Base-by-base conservation (phyloP, 1,284 basidiomycete species). In the Ustilago esculenta region DNA sequence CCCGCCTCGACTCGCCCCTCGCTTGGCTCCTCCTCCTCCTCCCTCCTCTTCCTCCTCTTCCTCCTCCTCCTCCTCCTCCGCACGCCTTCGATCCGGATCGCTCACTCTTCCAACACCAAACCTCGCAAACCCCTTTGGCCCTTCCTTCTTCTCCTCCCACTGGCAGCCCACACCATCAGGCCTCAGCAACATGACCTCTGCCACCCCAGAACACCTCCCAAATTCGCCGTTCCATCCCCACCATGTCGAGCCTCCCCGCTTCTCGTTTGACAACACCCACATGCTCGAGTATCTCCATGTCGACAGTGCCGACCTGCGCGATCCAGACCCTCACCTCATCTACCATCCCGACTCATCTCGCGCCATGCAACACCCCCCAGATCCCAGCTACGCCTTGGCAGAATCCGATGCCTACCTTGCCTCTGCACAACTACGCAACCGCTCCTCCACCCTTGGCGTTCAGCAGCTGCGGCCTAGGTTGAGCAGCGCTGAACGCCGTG, bases 271-370 rank as follows among this genome's bases (percentile, higher is more conserved):
- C 46, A 51, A 43, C 12, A 21, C 51, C 10, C 56, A 68, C 44
- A 79, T 72, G 46, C 65, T 80, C 23, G 72, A 80, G 44, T 79
- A 77, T 30, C 67, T 80, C 21, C 75, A 76, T 23, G 30, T 80
- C 4, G 57, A 54, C 20, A 68, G 57, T 18, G 33, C 42, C 15
- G 39, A 41, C n/a, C 33, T 30, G 12, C 35, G 41, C 23, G 42
- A 34, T 5, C 27, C 37, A 2, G 33, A 30, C 2, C 11, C 27
- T 11, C 32, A 18, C 24, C 4, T 36, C 25, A 25, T 27, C 27
- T 30, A 47, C 0, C 23, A 43, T 25, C 7, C 49, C 12, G 36
- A 42, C 10, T 4, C 27, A 18, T 45, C 24, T 12, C 41, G 15
- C 2, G 5, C 53, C 2, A 6, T 35, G 12, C 24, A 10, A 9